Evolutionary conservation across 495 filamentous ascomycete species (phyloP).

Genomic region (Sabuloglossum arenarium): DNA sequence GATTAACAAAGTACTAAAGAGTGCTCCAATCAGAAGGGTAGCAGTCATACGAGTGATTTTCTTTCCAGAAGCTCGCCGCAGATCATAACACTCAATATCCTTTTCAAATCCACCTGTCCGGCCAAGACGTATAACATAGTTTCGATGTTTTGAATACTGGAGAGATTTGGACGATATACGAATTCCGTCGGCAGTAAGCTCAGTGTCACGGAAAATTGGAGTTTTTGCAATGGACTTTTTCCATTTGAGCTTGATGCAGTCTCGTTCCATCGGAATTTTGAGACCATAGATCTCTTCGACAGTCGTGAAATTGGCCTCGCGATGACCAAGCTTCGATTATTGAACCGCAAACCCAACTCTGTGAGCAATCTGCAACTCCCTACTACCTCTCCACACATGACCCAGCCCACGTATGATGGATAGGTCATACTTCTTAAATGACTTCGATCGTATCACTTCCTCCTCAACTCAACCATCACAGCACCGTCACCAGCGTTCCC

Average conservation of each 20-base stretch:
- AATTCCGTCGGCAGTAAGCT: neutral
- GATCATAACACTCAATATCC: constrained; percentile 5
- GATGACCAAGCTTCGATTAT: too few species aligned
- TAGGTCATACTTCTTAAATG: too few species aligned
- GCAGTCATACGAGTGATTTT: constrained; percentile 9
- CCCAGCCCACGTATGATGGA: too few species aligned
- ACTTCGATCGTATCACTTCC: too few species aligned
- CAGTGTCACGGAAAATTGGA: constrained; percentile 6
- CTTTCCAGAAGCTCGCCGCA: constrained; percentile 7
- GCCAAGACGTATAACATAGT: constrained; percentile 6
- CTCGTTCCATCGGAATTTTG: neutral
- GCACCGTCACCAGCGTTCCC: too few species aligned
- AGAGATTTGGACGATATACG: constrained; percentile 5
- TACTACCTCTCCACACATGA: too few species aligned
- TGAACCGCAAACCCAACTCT: too few species aligned
- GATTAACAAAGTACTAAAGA: neutral
- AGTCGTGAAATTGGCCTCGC: constrained; percentile 3
- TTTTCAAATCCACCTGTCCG: constrained; percentile 4
- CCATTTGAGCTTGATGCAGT: constrained; percentile 5
- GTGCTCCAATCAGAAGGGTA: neutral
- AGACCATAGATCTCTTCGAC: constrained; percentile 8
- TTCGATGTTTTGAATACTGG: constrained; percentile 7
- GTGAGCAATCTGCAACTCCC: too few species aligned
- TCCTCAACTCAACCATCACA: too few species aligned
- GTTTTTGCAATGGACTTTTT: neutral